Evolutionary conservation across 768 basidiomycete genomes (phyloP).

Genomic region (Tricholoma sp.): DNA sequence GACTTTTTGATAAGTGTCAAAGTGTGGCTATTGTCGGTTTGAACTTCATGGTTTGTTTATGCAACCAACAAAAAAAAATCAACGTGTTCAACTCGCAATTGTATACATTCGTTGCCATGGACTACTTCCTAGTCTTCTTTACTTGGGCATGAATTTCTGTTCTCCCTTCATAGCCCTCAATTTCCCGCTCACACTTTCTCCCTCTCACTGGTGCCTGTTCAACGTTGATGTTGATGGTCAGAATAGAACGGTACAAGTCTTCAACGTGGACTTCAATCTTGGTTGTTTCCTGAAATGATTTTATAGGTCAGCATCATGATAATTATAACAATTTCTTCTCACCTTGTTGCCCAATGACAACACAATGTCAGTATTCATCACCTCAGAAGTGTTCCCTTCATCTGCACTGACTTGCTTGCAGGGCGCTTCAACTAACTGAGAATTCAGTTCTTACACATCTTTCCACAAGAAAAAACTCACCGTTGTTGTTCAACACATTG

Average conservation of each 20-base stretch:
- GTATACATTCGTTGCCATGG: background rate
- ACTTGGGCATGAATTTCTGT: background rate
- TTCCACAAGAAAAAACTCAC: background rate
- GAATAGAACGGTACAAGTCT: background rate
- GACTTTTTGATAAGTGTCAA: background rate
- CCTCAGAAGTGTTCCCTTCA: background rate
- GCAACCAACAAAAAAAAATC: background rate
- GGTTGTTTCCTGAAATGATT: background rate
- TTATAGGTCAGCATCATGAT: background rate
- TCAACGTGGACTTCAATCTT: background rate
- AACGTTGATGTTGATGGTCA: background rate
- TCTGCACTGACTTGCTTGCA: background rate
- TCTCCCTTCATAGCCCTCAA: background rate
- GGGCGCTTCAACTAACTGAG: background rate
- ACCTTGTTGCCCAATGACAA: background rate
- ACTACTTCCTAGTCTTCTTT: background rate
- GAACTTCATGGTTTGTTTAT: background rate
- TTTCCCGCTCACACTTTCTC: background rate
- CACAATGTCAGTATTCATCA: background rate
- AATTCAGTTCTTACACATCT: background rate
- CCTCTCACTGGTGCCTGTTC: background rate
- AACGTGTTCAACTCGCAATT: background rate
- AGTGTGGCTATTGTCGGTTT: background rate
- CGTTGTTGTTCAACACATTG: background rate
- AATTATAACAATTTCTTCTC: background rate